These are phyloP conservation scores for Pythium biforme DNA, from an alignment of 352 stramenopile species.

Conservation along the genomic window DNA sequence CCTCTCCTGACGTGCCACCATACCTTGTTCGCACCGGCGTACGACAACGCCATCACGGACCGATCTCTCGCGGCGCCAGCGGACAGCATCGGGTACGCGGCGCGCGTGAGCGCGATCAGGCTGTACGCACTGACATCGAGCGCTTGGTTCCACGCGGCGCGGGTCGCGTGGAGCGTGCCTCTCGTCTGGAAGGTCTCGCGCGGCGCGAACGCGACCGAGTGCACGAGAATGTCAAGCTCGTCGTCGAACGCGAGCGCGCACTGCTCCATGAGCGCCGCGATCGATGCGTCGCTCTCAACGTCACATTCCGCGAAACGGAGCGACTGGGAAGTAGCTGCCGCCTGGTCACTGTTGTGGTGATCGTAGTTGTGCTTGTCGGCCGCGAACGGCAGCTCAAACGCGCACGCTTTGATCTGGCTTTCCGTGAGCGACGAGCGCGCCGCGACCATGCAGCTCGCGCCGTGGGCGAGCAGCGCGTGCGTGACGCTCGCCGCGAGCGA, in stretches of 20 bases:
- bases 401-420: slow-evolving; percentile 50
- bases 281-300: slow-evolving; percentile 57
- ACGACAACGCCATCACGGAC: slow-evolving; percentile 88
- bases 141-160: slow-evolving; percentile 68
- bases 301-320: slow-evolving; percentile 72
- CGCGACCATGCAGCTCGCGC: slow-evolving; percentile 73
- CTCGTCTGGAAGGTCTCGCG: slow-evolving; percentile 60
- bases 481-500: slow-evolving; percentile 81
- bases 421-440: slow-evolving; percentile 53
- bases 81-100: slow-evolving; percentile 56
- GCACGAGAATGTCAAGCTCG: slow-evolving; percentile 82
- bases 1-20: not conserved
- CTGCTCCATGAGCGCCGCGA: slow-evolving; percentile 46
- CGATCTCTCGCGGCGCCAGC: slow-evolving; percentile 31
- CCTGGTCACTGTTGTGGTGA: too few relatives aligned
- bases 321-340: not conserved
- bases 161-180: slow-evolving; percentile 50
- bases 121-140: slow-evolving; percentile 89
- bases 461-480: slow-evolving; percentile 59
- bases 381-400: slow-evolving; percentile 34
- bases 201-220: slow-evolving; percentile 90
- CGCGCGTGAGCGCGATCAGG: slow-evolving; percentile 78
- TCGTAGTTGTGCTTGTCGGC: not conserved
- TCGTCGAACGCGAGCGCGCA: slow-evolving; percentile 49
- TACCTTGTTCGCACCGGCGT: slow-evolving; percentile 73